phyloP scores from a whole-genome alignment of 1,284 basidiomycete genomes.

The Boletus sp. region DNA sequence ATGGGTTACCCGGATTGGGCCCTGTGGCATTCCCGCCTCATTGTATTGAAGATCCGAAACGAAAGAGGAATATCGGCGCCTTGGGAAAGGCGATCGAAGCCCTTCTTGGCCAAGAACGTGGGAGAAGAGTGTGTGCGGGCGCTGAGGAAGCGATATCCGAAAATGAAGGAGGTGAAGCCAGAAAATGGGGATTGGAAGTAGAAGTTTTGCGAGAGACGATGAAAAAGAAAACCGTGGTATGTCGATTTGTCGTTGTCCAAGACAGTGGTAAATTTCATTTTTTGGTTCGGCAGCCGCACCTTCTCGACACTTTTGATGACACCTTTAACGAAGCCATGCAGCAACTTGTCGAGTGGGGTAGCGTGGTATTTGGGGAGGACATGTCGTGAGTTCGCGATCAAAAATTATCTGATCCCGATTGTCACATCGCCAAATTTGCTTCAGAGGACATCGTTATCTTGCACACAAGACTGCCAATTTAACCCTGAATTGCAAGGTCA shows the following conservation, averaged over 20 bases:
- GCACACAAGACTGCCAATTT: constrained; percentile 73
- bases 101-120: constrained; percentile 65
- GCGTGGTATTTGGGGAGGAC: constrained; percentile 72
- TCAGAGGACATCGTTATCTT: constrained; percentile 70
- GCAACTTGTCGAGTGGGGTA: constrained; percentile 78
- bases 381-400: constrained; percentile 52
- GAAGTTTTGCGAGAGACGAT: constrained; percentile 50
- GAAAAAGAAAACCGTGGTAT: constrained; percentile 53
- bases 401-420: constrained; percentile 22
- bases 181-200: constrained; percentile 69
- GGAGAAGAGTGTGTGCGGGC: constrained; percentile 66
- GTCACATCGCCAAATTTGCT: constrained; percentile 24
- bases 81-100: constrained; percentile 74
- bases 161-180: constrained; percentile 62
- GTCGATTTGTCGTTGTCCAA: constrained; percentile 24
- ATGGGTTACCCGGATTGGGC: constrained; percentile 78
- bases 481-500: constrained; percentile 66
- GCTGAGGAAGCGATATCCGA: constrained; percentile 39
- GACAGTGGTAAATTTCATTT: constrained; percentile 15
- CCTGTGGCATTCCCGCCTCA: constrained; percentile 75
- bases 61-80: constrained; percentile 73
- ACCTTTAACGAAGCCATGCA: constrained; percentile 79
- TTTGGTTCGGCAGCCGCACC: constrained; percentile 41
- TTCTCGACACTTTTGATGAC: constrained; percentile 59
- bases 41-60: constrained; percentile 80